phyloP scores from a whole-genome alignment of 2,329 filamentous ascomycete species.

The Arthrobotrys megalospora region DNA sequence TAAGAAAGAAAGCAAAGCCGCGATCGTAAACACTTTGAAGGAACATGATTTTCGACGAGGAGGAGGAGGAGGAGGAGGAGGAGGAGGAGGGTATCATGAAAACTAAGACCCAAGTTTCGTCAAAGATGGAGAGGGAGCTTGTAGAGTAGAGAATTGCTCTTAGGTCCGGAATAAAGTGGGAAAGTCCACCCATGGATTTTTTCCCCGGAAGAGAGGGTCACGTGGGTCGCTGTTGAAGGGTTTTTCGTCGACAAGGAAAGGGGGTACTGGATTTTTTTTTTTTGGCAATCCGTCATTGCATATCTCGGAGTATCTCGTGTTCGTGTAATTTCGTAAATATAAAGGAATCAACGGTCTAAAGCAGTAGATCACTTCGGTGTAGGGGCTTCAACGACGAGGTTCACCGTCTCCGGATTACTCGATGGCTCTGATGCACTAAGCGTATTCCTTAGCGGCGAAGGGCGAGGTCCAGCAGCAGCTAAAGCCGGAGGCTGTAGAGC shows the following conservation, averaged over 20 bases:
- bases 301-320: background rate
- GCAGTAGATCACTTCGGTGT: conserved; percentile 47
- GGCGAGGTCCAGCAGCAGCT: conserved; percentile 23
- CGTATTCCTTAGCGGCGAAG: conserved; percentile 55
- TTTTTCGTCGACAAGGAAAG: conserved; percentile 9
- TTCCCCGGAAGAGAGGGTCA: conserved; percentile 1
- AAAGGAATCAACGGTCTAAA: background rate
- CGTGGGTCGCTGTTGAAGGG: conserved; percentile 12
- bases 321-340: background rate
- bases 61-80: background rate
- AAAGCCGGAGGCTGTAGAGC: background rate
- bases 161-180: conserved; percentile 17
- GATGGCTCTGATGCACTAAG: conserved; percentile 33
- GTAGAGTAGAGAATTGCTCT: background rate
- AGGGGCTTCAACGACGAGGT: conserved; percentile 39
- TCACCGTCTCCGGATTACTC: conserved; percentile 18
- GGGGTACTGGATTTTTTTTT: background rate
- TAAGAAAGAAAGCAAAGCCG: background rate
- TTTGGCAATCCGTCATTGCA: conserved; percentile 1
- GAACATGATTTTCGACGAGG: conserved; percentile 35
- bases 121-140: background rate
- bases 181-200: conserved; percentile 29
- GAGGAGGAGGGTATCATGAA: conserved; percentile 3
- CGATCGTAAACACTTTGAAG: background rate
- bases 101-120: background rate